Evolutionary conservation across 2,329 filamentous ascomycete genomes (phyloP), one percentile per base, ranked within the genome.

Genomic region (Ophiocordyceps robertsii): DNA sequence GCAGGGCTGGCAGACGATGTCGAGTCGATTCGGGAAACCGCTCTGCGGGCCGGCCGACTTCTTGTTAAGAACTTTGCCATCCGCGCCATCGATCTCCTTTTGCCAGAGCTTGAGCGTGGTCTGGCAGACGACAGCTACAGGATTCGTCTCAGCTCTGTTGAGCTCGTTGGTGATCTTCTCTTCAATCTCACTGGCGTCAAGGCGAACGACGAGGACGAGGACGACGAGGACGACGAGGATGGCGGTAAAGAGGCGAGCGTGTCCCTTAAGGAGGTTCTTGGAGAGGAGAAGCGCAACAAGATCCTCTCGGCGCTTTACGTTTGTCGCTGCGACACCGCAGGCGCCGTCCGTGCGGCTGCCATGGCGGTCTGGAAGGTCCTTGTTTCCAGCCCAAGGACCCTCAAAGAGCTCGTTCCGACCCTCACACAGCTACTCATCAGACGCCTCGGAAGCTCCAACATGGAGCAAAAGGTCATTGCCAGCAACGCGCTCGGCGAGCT

Each of bases 381-480:
- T 55, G 92, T 98, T 38, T 85, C 90, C 44, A 90, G 84, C 46
- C 92, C 92, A 29, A 82, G 81, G 51, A 95, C 85, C 13, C 79
- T 98, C 55, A 95, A 95, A 67, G 92, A 98, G 59, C 77, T 98
- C 55, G 83, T 95, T 38, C 90, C 92, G 37, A 95, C 88, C 1
- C 80, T 98, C 46, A 94, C 88, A 6, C 89, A 95, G 60, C 79
- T 98, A 49, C 83, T 98, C 53, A 96, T 98, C 59, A 80, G 86
- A 46, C 84, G 92, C 39, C 75, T 98, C 52, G 92, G 88, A 47
- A 96, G 89, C 60, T 84, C 89, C 38, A 96, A 95, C 57, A 89
- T 94, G 82, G 92, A 98, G 62, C 92, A 98, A 63, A 96, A 95
- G 69, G 84, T 95, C 53, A 98, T 98, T 69, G 92, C 93, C 51